Evolutionary conservation across 352 stramenopile genomes (phyloP), one percentile per base, ranked within the genome.

Genomic region (Globisporangium rhizosaccharum): DNA sequence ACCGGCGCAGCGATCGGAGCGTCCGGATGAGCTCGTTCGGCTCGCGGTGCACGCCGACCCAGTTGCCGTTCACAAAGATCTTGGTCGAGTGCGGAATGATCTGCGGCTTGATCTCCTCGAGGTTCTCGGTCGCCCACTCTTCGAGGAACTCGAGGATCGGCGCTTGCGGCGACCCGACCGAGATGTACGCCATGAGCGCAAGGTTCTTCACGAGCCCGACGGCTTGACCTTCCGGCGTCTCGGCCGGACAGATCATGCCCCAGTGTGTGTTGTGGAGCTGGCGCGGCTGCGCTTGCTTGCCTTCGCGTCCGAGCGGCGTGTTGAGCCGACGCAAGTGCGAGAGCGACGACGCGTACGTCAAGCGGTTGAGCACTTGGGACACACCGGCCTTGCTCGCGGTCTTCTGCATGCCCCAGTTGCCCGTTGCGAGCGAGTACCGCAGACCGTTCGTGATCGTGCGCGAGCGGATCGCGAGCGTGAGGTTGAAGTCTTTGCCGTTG

Each of bases 251-350:
- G 42, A 99, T 98, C 95, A 99, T 99, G 46, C 98, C 98, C 97
- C 97, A 99, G 76, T 99, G 98, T 56, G 97, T 99, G 74, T 99
- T 99, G 82, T 99, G 98, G 30, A 99, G 78, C 77, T 99, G 96
- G 68, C 98, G 96, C 55, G 98, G 98, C 74, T 99, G 98, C 17
- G 97, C 96, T 54, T 99, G 95, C 71, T 99, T 99, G 66, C 97
- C 97, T 72, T 98, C 98, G 63, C 96, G 87, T 4, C 96, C 97
- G n/a, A 99, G 81, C 11, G 97, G 97, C 37, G 97, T 99, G 79
- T 99, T 99, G 62, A 98, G 86, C 56, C 98, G 96, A 82, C 97
- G 88, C 69, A 99, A 90, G 71, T 99, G 97, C 36, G 96, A 99
- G 28, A 99, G 74, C 26, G 96, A 97, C 44, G 97, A 99, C 28